Conservation (phyloP, 2,329 filamentous ascomycete genomes). For the Aureobasidium sp. region DNA sequence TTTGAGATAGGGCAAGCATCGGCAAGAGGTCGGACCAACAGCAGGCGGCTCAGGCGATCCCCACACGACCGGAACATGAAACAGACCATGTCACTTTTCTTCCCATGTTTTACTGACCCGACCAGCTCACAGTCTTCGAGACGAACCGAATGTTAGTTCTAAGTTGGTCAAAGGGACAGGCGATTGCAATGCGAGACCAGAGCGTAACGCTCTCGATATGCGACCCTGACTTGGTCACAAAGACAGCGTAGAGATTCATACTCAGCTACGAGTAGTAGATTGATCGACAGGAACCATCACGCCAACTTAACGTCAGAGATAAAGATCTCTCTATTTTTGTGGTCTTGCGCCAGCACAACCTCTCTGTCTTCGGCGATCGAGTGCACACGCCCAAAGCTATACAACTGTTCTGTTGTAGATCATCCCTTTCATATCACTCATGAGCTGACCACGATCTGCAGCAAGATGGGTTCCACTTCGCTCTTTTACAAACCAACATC, state of each 20-base stretch:
- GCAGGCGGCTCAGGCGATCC: neutral
- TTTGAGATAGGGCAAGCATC: neutral
- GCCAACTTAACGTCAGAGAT: neutral
- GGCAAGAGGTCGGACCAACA: neutral
- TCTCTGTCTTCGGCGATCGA: neutral
- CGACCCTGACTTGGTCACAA: neutral
- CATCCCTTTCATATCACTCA: neutral
- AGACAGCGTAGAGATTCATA: neutral
- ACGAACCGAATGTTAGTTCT: neutral
- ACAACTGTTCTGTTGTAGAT: neutral
- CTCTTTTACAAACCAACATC: neutral
- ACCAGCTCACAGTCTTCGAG: neutral
- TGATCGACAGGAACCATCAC: constrained; percentile 10
- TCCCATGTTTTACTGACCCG: neutral
- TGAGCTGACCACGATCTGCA: neutral
- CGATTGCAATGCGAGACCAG: neutral
- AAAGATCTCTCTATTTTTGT: constrained; percentile 2
- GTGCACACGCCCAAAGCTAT: neutral
- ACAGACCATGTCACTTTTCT: neutral
- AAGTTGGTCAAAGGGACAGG: neutral
- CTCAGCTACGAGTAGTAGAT: neutral
- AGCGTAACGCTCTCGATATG: neutral
- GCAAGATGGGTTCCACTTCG: neutral
- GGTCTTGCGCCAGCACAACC: neutral
- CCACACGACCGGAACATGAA: constrained; percentile 7